A percentile compares a stretch with the other conserved stretches of the same genome.
Evolutionary conservation across 148 eudicot species (phyloP).

Genomic region (Vaccinium macrocarpon): DNA sequence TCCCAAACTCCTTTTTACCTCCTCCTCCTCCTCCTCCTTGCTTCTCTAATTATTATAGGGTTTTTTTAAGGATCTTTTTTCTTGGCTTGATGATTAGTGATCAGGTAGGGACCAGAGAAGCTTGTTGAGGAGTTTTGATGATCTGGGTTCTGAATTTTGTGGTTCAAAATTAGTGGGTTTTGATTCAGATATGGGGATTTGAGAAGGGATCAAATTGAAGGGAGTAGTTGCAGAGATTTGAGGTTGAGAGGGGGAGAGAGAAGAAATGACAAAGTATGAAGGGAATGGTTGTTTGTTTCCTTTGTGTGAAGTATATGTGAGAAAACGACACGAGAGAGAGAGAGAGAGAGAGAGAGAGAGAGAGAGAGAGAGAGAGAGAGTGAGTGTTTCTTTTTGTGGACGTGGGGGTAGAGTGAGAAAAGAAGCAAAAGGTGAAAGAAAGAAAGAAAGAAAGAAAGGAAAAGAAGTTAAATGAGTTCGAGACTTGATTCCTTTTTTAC

Average conservation of each 20-base stretch:
- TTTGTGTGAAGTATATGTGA: conserved; percentile 86
- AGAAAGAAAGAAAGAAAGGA: conserved; percentile 15
- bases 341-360: conserved; percentile 9
- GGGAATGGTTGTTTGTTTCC: conserved; percentile 65
- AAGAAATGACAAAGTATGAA: conserved; percentile 45
- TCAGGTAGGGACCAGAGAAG: neutral
- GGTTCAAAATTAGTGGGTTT: conserved; percentile 18
- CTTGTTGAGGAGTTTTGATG: conserved; percentile 6
- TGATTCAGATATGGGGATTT: conserved; percentile 21
- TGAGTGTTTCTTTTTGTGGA: conserved; percentile 39
- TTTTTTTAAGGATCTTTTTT: neutral
- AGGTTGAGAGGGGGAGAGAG: conserved; percentile 29
- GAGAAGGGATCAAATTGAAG: conserved; percentile 24
- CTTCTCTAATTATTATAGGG: neutral
- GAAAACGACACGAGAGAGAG: conserved; percentile 68
- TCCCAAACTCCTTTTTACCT: neutral
- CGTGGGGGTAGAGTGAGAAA: conserved; percentile 50
- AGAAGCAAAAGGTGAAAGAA: conserved; percentile 13
- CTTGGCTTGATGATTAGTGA: neutral
- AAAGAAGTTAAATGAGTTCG: neutral
- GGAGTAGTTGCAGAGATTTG: conserved; percentile 48
- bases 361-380: conserved; percentile 13
- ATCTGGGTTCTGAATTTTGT: conserved; percentile 5
- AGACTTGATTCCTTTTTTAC: conserved; percentile 23
- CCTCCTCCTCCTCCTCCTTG: neutral